A percentile compares a stretch with the other conserved stretches of the same genome.
Evolutionary conservation across 176 grass and related monocot genomes (phyloP).

Genomic region (Poa pratensis): DNA sequence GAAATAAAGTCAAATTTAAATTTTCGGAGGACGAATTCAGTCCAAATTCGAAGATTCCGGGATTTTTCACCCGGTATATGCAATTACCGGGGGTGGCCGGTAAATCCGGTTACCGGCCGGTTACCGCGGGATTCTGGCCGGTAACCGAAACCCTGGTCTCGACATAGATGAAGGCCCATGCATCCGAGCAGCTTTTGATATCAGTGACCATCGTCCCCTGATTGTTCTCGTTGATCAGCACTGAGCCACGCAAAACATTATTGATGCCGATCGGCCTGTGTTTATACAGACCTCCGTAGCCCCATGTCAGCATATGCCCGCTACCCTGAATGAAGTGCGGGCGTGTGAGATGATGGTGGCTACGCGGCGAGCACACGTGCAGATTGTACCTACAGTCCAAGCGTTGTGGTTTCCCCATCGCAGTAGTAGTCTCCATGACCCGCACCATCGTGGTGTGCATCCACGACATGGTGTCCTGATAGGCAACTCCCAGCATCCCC

Average conservation of each 20-base stretch:
- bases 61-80: no score
- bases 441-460: not conserved
- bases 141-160: not conserved
- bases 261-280: not conserved
- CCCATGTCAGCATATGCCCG: not conserved
- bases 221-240: not conserved
- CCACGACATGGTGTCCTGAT: not conserved
- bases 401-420: not conserved
- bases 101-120: no score
- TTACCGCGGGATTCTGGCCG: no score
- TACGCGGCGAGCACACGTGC: not conserved
- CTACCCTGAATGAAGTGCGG: not conserved
- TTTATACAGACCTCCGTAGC: not conserved
- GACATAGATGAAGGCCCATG: not conserved
- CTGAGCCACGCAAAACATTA: not conserved
- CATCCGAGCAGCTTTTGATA: not conserved
- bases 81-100: no score
- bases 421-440: not conserved
- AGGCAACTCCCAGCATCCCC: not conserved
- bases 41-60: no score
- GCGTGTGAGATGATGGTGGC: not conserved
- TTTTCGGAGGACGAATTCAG: no score
- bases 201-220: not conserved
- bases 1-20: no score
- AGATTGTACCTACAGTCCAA: not conserved